Conservation (phyloP, 1,284 basidiomycete genomes). For the Sporisorium iseilematis-ciliati region DNA sequence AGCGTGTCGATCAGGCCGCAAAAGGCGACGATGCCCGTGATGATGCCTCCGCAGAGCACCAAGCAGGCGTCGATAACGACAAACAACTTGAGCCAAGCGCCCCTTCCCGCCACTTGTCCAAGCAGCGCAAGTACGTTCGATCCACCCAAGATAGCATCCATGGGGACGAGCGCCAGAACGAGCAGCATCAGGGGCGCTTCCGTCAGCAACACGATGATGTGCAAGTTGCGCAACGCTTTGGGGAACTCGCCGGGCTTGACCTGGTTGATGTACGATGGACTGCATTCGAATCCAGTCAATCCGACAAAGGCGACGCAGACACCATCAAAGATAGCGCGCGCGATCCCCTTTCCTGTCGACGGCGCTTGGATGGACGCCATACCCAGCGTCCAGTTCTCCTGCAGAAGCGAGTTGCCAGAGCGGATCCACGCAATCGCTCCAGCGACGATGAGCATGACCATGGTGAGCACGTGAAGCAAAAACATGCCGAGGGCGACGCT, state of each 20-base stretch:
- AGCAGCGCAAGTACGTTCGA: constrained; percentile 52
- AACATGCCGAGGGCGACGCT: constrained; percentile 56
- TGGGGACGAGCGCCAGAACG: constrained; percentile 45
- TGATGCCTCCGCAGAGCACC: constrained; percentile 59
- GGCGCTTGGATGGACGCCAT: constrained; percentile 24
- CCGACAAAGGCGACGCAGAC: constrained; percentile 58
- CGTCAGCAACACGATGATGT: constrained; percentile 43
- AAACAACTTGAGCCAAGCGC: constrained; percentile 50
- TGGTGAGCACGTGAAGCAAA: constrained; percentile 48
- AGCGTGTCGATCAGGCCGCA: constrained; percentile 46
- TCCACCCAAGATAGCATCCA: constrained; percentile 33
- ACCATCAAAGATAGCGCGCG: constrained; percentile 52
- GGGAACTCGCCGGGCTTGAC: constrained; percentile 52
- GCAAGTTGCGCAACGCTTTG: constrained; percentile 53
- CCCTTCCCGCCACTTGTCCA: constrained; percentile 34
- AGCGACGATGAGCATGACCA: constrained; percentile 54
- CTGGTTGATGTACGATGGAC: constrained; percentile 51
- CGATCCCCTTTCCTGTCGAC: constrained; percentile 36
- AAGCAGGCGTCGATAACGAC: constrained; percentile 54
- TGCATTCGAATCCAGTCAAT: constrained; percentile 58
- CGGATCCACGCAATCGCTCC: constrained; percentile 49
- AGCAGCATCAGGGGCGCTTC: constrained; percentile 58
- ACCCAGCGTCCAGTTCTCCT: constrained; percentile 46
- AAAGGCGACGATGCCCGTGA: constrained; percentile 52
- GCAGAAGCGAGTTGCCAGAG: constrained; percentile 36